Evolutionary conservation across 257 asterid genomes (phyloP).

Genomic region (Prunella vulgaris): DNA sequence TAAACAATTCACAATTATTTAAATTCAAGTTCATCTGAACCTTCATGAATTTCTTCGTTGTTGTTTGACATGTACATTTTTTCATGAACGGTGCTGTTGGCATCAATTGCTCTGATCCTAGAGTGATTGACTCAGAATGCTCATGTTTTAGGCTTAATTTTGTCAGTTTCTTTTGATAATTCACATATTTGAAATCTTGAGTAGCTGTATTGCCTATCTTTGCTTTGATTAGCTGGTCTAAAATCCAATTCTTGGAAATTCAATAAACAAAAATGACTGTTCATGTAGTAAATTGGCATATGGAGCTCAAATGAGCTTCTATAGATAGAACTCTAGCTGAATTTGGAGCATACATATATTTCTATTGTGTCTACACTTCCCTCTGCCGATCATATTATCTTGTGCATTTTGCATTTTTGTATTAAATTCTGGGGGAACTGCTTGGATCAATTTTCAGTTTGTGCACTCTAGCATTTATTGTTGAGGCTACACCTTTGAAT

Average conservation of each 20-base stretch:
- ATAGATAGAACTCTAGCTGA: neutral
- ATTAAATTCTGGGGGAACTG: neutral
- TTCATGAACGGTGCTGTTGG: neutral
- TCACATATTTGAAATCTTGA: neutral
- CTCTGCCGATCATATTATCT: neutral
- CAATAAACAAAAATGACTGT: neutral
- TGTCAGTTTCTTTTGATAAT: slow-evolving; percentile 12
- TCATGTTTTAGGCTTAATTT: slow-evolving; percentile 12
- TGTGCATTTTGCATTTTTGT: neutral
- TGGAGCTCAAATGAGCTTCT: neutral
- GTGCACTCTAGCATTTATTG: neutral
- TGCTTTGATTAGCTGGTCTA: neutral
- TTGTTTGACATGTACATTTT: slow-evolving; percentile 16
- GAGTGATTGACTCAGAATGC: slow-evolving; percentile 1
- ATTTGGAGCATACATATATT: neutral
- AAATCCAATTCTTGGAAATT: neutral
- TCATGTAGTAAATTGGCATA: neutral
- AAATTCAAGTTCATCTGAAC: slow-evolving; percentile 66
- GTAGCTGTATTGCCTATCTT: neutral
- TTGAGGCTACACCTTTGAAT: neutral
- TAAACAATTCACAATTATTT: too few species aligned
- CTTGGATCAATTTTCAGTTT: neutral
- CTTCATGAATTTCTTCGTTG: neutral
- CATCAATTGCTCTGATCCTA: neutral
- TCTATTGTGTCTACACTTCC: neutral